Evolutionary conservation across 2,329 filamentous ascomycete species (phyloP).

Genomic region (Epichloe elymi): DNA sequence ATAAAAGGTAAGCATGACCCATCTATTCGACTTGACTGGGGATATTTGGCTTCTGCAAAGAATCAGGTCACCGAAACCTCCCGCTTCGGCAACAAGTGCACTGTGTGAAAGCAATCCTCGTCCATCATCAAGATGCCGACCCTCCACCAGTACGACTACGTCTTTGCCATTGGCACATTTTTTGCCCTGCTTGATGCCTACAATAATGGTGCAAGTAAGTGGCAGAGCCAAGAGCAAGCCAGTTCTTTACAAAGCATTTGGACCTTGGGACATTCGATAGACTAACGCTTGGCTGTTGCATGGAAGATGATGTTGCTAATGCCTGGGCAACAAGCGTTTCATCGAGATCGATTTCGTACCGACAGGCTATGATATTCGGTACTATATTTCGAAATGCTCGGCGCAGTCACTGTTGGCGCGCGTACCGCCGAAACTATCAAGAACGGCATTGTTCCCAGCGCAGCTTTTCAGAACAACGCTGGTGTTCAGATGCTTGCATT

Average conservation of each 20-base stretch:
- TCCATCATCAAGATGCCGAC: background rate
- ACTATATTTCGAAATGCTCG: slow-evolving; percentile 55
- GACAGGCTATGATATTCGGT: slow-evolving; percentile 53
- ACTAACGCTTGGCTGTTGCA: background rate
- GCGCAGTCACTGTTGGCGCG: slow-evolving; percentile 53
- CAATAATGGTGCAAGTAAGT: slow-evolving; percentile 68
- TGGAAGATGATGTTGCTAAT: slow-evolving; percentile 70
- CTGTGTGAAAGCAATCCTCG: background rate
- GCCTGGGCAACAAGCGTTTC: slow-evolving; percentile 60
- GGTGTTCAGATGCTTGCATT: too few relatives aligned
- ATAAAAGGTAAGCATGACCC: background rate
- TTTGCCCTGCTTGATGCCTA: slow-evolving; percentile 66
- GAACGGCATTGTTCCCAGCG: too few relatives aligned
- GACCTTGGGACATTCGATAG: background rate
- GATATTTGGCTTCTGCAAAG: background rate
- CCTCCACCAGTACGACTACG: slow-evolving; percentile 27
- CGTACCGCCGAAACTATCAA: slow-evolving; percentile 67
- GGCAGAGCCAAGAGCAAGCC: background rate
- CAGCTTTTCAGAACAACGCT: too few relatives aligned
- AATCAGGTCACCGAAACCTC: background rate
- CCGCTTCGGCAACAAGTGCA: background rate
- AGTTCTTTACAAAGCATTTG: background rate
- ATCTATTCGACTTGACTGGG: background rate
- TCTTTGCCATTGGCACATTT: slow-evolving; percentile 63
- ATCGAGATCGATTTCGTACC: slow-evolving; percentile 46